Evolutionary conservation across 805 yeast species (phyloP).

Genomic region (Blastobotrys parvus): DNA sequence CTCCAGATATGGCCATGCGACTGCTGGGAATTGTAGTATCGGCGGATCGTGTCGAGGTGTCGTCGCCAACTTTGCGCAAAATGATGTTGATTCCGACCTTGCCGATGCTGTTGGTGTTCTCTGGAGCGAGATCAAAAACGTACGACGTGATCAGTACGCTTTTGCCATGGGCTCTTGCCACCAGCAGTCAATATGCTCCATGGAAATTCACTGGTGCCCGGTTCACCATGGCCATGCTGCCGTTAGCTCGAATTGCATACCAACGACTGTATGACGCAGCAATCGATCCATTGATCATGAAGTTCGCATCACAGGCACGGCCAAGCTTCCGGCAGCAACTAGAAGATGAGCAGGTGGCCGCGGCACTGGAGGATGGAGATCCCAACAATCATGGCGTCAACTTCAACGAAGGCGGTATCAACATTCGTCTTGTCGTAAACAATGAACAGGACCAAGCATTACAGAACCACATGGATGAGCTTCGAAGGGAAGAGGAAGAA

Average conservation of each 20-base stretch:
- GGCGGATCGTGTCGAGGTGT: constrained; percentile 8
- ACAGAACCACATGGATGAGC: not conserved
- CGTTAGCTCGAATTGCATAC: constrained; percentile 15
- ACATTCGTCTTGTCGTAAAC: constrained; percentile 1
- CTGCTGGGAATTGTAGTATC: constrained; percentile 18
- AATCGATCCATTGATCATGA: constrained; percentile 17
- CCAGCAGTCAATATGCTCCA: constrained; percentile 9
- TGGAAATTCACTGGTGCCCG: constrained; percentile 18
- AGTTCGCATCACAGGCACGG: constrained; percentile 12
- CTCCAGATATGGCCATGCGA: constrained; percentile 19
- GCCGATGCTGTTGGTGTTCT: constrained; percentile 18
- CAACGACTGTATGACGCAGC: constrained; percentile 10
- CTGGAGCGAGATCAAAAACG: constrained; percentile 13
- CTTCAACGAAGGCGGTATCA: not conserved
- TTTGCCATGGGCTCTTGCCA: constrained; percentile 17
- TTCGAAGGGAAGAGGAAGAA: constrained; percentile 1
- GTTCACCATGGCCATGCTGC: constrained; percentile 14
- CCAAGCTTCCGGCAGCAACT: constrained; percentile 6
- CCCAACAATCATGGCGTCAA: not conserved
- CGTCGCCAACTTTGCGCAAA: constrained; percentile 13
- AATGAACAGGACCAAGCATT: not conserved
- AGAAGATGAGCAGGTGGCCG: not conserved
- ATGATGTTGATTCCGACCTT: constrained; percentile 20
- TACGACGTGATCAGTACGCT: constrained; percentile 9
- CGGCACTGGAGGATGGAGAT: constrained; percentile 1